Percentiles rank a stretch among this genome's conserved stretches.
Conservation (phyloP, 2,329 filamentous ascomycete genomes). For the Coniochaeta sp. region DNA sequence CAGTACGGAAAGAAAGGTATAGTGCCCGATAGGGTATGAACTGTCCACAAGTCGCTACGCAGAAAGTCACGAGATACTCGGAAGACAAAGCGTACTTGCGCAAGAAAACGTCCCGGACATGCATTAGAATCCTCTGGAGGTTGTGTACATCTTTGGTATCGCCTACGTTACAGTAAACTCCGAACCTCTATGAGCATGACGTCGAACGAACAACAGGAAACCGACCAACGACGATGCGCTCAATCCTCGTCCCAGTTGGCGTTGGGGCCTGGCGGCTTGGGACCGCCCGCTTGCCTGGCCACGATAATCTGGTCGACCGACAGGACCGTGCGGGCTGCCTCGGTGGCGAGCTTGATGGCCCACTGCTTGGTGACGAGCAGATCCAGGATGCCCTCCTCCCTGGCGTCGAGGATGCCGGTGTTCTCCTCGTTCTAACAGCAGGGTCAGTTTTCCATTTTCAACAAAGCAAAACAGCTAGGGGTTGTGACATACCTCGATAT, state of each 20-base stretch:
- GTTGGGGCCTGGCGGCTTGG: constrained; percentile 93
- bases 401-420: constrained; percentile 76
- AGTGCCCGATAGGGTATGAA: too few relatives aligned
- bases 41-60: too few relatives aligned
- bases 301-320: constrained; percentile 99
- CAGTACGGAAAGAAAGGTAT: too few relatives aligned
- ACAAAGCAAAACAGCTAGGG: not conserved
- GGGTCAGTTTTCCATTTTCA: constrained; percentile 11
- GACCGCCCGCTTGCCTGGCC: constrained; percentile 90
- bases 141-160: not conserved
- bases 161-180: not conserved
- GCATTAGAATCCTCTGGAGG: not conserved
- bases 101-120: not conserved
- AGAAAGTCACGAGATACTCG: too few relatives aligned
- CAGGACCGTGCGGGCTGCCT: constrained; percentile 86
- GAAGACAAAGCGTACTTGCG: too few relatives aligned
- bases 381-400: constrained; percentile 84
- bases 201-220: not conserved
- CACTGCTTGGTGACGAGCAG: constrained; percentile 87
- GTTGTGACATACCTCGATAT: constrained; percentile 65
- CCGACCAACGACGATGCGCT: constrained; percentile 13
- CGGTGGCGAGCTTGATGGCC: constrained; percentile 95
- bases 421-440: constrained; percentile 60
- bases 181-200: not conserved
- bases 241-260: constrained; percentile 64